These are phyloP conservation scores for Talaromyces liani DNA, from an alignment of 495 filamentous ascomycete genomes.

Conservation along the genomic window DNA sequence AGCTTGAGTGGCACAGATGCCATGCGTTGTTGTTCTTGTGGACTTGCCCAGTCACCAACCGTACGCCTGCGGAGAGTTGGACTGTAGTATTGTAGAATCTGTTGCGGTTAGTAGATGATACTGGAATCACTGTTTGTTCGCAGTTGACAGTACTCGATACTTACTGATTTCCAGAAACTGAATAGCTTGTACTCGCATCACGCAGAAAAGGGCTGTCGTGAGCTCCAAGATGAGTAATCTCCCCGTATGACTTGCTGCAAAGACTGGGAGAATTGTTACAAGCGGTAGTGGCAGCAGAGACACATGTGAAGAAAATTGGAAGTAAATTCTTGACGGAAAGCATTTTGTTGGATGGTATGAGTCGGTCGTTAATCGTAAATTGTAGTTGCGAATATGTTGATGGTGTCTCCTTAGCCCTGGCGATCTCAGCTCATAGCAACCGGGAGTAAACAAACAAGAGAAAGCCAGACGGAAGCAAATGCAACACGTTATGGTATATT, in stretches of 20 bases:
- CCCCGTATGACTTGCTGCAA: conserved; percentile 51
- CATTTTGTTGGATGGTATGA: background rate
- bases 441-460: background rate
- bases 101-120: background rate
- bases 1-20: conserved; percentile 60
- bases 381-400: background rate
- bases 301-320: conserved; percentile 23
- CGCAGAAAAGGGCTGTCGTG: conserved; percentile 56
- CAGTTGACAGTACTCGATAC: background rate
- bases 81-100: conserved; percentile 63
- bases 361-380: background rate
- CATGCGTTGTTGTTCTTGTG: conserved; percentile 51
- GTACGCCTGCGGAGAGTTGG: conserved; percentile 62
- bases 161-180: conserved; percentile 56
- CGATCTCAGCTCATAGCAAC: background rate
- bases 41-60: conserved; percentile 65
- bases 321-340: conserved; percentile 12
- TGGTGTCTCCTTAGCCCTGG: background rate
- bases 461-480: background rate
- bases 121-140: background rate
- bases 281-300: conserved; percentile 29
- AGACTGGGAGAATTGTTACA: conserved; percentile 59
- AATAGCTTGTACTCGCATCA: conserved; percentile 42
- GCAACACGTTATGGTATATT: background rate
- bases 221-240: conserved; percentile 57